These are phyloP conservation scores for Nakaseomyces uthaithaninus DNA, from an alignment of 1,139 yeast genomes.

Conservation along the genomic window DNA sequence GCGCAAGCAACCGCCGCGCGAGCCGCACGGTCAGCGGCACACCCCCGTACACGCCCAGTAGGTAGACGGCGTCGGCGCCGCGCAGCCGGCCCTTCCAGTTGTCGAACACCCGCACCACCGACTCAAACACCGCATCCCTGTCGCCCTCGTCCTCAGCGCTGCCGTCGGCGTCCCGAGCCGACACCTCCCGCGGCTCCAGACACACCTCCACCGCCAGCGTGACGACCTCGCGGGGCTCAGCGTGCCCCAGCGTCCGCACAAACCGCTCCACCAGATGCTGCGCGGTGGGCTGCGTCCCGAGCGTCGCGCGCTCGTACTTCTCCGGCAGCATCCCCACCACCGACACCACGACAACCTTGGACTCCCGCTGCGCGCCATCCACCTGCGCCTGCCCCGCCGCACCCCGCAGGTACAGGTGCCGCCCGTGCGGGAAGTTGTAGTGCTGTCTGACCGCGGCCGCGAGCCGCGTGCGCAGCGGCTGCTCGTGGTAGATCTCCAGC, in stretches of 20 bases:
- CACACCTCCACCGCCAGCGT: constrained; percentile 25
- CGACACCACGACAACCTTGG: constrained; percentile 24
- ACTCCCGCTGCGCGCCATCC: constrained; percentile 11
- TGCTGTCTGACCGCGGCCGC: constrained; percentile 27
- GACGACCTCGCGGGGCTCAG: constrained; percentile 15
- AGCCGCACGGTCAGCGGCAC: constrained; percentile 26
- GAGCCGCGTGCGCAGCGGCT: constrained; percentile 25
- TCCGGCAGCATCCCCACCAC: constrained; percentile 31
- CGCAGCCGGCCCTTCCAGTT: constrained; percentile 25
- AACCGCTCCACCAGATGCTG: constrained; percentile 23
- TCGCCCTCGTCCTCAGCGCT: constrained; percentile 24
- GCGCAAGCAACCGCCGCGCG: constrained; percentile 20
- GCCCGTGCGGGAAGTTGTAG: constrained; percentile 28
- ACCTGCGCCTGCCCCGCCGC: constrained; percentile 6
- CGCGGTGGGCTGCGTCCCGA: constrained; percentile 26
- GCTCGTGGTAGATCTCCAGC: constrained; percentile 22
- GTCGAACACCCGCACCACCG: constrained; percentile 18
- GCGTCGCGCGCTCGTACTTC: constrained; percentile 25
- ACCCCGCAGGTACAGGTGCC: constrained; percentile 28
- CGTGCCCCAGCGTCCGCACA: constrained; percentile 19
- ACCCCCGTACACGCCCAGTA: constrained; percentile 30
- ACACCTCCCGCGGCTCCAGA: no score
- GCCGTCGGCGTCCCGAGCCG: no score
- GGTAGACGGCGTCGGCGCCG: constrained; percentile 23
- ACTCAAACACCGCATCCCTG: constrained; percentile 21